Evolutionary conservation across 2,329 filamentous ascomycete genomes (phyloP).

Genomic region (Aspergillus sp.): DNA sequence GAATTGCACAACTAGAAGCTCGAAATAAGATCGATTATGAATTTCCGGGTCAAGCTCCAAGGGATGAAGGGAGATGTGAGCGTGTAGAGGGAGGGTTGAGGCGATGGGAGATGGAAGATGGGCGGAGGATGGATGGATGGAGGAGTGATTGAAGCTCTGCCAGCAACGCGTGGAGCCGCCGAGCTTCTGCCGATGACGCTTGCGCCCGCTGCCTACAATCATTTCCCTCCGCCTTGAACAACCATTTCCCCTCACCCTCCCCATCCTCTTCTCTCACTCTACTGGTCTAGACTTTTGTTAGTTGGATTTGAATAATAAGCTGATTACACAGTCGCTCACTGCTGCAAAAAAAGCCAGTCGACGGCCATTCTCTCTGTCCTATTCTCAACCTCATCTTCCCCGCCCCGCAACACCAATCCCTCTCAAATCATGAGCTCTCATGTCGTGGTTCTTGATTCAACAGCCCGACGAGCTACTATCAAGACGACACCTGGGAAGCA

Average conservation of each 20-base stretch:
- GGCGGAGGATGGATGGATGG: slow-evolving; percentile 23
- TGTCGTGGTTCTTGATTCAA: slow-evolving; percentile 82
- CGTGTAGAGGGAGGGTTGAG: slow-evolving; percentile 18
- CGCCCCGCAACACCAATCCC: slow-evolving; percentile 21
- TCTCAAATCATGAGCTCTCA: slow-evolving; percentile 71
- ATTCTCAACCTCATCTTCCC: slow-evolving; percentile 3
- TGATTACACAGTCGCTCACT: background rate
- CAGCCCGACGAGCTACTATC: slow-evolving; percentile 73
- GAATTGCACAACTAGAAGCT: slow-evolving; percentile 15
- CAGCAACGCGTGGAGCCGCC: slow-evolving; percentile 25
- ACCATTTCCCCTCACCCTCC: background rate
- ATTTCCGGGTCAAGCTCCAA: background rate
- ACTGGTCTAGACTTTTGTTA: slow-evolving; percentile 11
- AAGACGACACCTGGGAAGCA: slow-evolving; percentile 82
- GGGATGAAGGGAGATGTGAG: slow-evolving; percentile 8
- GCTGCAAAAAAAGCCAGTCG: background rate
- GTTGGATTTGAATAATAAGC: background rate
- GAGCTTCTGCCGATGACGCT: slow-evolving; percentile 30
- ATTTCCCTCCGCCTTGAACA: background rate
- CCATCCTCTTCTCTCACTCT: slow-evolving; percentile 2
- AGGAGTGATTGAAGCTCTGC: slow-evolving; percentile 31
- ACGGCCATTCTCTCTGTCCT: too few species aligned
- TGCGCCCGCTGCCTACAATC: slow-evolving; percentile 27
- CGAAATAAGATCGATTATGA: slow-evolving; percentile 11
- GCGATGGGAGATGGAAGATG: slow-evolving; percentile 19